A percentile compares a stretch with the other conserved stretches of the same genome.
These are phyloP conservation scores for Parathielavia appendiculata DNA, from an alignment of 495 filamentous ascomycete species.

Conservation along the genomic window DNA sequence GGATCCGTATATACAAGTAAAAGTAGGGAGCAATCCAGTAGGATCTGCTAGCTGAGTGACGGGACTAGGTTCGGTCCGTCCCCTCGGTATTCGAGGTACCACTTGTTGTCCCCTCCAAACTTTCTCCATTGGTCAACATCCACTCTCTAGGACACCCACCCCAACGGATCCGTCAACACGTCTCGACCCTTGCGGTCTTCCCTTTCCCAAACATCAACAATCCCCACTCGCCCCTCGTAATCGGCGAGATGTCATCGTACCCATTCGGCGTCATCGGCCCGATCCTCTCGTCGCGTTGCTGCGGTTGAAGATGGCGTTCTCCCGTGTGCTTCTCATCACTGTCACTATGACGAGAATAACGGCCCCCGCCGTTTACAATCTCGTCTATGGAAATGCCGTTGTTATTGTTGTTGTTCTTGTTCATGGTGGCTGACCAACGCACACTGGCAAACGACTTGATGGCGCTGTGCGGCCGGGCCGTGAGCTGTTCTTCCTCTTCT, in stretches of 20 bases:
- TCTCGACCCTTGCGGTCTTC: constrained; percentile 37
- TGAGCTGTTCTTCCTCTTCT: constrained; percentile 35
- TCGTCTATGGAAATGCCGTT: constrained; percentile 33
- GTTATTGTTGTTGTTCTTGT: not conserved
- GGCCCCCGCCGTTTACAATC: constrained; percentile 22
- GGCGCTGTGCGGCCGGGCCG: constrained; percentile 33
- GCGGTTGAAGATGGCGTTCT: not conserved
- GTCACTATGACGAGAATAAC: not conserved
- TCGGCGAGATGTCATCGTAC: constrained; percentile 51
- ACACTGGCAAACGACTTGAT: constrained; percentile 12
- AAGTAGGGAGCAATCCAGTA: too few species aligned
- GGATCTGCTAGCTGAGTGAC: too few species aligned
- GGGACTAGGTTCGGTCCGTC: too few species aligned
- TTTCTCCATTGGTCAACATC: too few species aligned
- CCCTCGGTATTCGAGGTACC: too few species aligned
- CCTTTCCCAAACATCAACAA: constrained; percentile 39
- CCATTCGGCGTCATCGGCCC: constrained; percentile 49
- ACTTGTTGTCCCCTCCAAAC: too few species aligned
- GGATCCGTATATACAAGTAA: too few species aligned
- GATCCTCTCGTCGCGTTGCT: constrained; percentile 10
- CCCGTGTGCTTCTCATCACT: not conserved
- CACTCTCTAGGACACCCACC: not conserved
- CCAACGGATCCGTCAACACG: constrained; percentile 12
- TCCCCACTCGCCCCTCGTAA: constrained; percentile 52
- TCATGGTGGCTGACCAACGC: not conserved